A percentile compares a stretch with the other conserved stretches of the same genome.
phyloP scores from a whole-genome alignment of 257 asterid genomes.

The Catharanthus roseus region DNA sequence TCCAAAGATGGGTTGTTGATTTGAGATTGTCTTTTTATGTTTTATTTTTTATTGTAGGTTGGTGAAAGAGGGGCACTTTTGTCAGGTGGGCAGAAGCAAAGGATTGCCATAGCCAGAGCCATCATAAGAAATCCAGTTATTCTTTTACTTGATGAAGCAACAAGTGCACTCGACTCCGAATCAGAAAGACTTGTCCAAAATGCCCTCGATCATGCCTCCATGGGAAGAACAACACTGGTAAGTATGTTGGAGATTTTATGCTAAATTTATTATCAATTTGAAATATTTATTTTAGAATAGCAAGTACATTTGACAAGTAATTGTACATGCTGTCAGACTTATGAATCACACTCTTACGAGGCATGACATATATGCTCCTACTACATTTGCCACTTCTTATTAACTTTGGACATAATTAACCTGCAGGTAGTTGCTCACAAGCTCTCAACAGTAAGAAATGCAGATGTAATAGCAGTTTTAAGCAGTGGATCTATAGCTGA shows the following conservation, averaged over 20 bases:
- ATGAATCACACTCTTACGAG: no score
- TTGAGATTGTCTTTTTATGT: no score
- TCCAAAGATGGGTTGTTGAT: not conserved
- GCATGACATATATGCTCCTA: no score
- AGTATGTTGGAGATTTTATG: not conserved
- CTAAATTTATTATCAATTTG: not conserved
- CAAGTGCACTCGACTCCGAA: constrained; percentile 89
- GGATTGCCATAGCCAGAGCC: constrained; percentile 91
- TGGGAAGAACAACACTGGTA: constrained; percentile 91
- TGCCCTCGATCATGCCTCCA: constrained; percentile 77
- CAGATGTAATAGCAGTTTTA: constrained; percentile 66
- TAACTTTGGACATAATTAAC: no score
- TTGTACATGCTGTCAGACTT: no score
- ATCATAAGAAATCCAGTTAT: constrained; percentile 62
- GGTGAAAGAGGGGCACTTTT: constrained; percentile 83
- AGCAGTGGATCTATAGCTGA: constrained; percentile 50
- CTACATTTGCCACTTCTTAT: not conserved
- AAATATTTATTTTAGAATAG: no score
- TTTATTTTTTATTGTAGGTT: constrained; percentile 30
- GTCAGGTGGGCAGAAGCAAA: constrained; percentile 87
- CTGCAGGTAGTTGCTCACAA: constrained; percentile 86
- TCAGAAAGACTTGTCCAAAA: constrained; percentile 74
- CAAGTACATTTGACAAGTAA: no score
- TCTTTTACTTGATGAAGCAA: constrained; percentile 89
- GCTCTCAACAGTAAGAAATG: constrained; percentile 72